phyloP scores from a whole-genome alignment of 2,329 filamentous ascomycete species.

The Fusarium decemcellulare region DNA sequence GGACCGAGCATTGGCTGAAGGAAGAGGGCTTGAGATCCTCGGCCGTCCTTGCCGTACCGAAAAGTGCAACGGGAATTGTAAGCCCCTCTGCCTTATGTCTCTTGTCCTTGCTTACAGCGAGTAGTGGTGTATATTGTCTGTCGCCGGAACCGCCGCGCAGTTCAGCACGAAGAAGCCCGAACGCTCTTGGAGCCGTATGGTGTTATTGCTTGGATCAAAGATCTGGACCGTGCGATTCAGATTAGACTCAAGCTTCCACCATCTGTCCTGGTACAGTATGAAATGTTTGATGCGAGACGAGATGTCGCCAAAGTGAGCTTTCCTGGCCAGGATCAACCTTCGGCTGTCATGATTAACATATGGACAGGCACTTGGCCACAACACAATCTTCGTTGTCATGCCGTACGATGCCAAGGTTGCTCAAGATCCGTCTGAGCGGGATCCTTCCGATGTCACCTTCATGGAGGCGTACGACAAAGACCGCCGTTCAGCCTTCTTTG shows the following conservation, averaged over 20 bases:
- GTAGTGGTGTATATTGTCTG: constrained; percentile 66
- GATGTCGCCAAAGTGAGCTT: constrained; percentile 64
- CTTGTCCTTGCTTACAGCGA: constrained; percentile 39
- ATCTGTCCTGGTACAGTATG: constrained; percentile 64
- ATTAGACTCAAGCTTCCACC: constrained; percentile 52
- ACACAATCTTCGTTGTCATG: constrained; percentile 20
- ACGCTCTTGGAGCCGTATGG: constrained; percentile 61
- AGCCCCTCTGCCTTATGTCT: constrained; percentile 42
- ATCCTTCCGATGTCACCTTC: constrained; percentile 15
- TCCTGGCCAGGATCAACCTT: not conserved
- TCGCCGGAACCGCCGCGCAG: constrained; percentile 50
- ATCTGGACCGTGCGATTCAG: constrained; percentile 52
- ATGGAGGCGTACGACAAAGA: constrained; percentile 58
- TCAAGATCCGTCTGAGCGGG: constrained; percentile 18
- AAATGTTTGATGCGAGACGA: constrained; percentile 65
- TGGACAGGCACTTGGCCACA: not conserved
- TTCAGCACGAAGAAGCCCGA: constrained; percentile 61
- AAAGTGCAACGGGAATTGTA: constrained; percentile 71
- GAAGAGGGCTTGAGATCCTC: constrained; percentile 63
- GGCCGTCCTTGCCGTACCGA: constrained; percentile 73
- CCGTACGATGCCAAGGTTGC: constrained; percentile 23
- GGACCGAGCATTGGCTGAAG: constrained; percentile 60
- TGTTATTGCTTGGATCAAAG: constrained; percentile 56
- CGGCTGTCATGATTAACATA: not conserved
- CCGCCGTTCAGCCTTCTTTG: constrained; percentile 63